phyloP scores from a whole-genome alignment of 257 asterid genomes.

The Solanum gracilifrons region DNA sequence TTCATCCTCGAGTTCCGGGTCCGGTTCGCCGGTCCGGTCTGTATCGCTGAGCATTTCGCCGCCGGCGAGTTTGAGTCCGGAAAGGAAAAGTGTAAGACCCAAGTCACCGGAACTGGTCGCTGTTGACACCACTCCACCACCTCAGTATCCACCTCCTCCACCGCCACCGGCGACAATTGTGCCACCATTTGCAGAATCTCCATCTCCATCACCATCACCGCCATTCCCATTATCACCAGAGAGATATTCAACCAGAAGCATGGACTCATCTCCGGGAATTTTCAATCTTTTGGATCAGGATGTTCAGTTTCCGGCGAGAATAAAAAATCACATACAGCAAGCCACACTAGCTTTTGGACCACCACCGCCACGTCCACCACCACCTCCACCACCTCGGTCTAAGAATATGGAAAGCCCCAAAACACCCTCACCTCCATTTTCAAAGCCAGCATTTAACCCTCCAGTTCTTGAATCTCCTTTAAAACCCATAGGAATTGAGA shows the following conservation, averaged over 20 bases:
- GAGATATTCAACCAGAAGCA: not conserved
- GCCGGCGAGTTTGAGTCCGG: conserved; percentile 13
- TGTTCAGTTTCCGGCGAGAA: not conserved
- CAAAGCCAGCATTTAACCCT: not conserved
- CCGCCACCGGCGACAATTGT: not conserved
- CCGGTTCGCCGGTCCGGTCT: conserved; percentile 9
- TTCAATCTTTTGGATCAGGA: not conserved
- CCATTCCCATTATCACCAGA: not conserved
- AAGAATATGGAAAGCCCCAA: conserved; percentile 1
- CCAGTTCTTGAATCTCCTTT: not conserved
- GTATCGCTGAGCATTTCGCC: conserved; percentile 14
- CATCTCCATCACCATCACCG: not conserved
- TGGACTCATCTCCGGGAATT: not conserved
- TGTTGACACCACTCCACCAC: not conserved
- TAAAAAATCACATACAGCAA: not conserved
- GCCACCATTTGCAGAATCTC: not conserved
- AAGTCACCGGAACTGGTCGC: conserved; percentile 13
- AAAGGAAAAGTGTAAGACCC: not conserved
- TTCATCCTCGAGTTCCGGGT: conserved; percentile 5
- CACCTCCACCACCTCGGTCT: conserved; percentile 1
- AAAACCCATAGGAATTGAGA: not conserved
- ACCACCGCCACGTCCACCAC: not conserved
- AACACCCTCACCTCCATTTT: not conserved
- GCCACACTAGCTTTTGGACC: not conserved
- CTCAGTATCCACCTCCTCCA: not conserved